A percentile compares a stretch with the other conserved stretches of the same genome.
These are phyloP conservation scores for Hypoxylon sp. DNA, from an alignment of 2,329 filamentous ascomycete genomes.

Conservation along the genomic window DNA sequence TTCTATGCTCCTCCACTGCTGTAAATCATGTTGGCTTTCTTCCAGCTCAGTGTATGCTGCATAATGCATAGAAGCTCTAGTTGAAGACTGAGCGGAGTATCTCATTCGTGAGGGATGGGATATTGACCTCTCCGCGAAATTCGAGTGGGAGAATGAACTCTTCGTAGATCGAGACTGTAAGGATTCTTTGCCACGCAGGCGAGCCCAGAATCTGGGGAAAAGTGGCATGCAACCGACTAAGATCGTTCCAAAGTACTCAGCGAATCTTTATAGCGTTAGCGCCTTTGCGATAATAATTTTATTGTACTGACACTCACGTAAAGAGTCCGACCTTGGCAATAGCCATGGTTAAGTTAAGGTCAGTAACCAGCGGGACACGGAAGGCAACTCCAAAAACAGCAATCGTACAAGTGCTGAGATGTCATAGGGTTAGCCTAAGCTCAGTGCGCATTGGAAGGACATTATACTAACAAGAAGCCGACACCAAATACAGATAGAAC, in stretches of 20 bases:
- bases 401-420: conserved; percentile 20
- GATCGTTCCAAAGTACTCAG: conserved; percentile 29
- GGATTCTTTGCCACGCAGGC: conserved; percentile 3
- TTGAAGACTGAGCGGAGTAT: conserved; percentile 3
- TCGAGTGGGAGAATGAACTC: conserved; percentile 18
- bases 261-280: conserved; percentile 11
- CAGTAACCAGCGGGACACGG: conserved; percentile 20
- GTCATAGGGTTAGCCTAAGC: background rate
- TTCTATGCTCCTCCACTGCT: conserved; percentile 5
- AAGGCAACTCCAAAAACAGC: conserved; percentile 24
- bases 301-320: conserved; percentile 2
- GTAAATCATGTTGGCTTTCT: conserved; percentile 3
- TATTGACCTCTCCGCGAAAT: conserved; percentile 5
- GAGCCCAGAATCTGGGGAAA: conserved; percentile 26
- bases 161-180: conserved; percentile 3
- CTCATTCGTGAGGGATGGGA: conserved; percentile 10
- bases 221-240: conserved; percentile 27
- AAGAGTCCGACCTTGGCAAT: conserved; percentile 26
- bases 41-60: conserved; percentile 14
- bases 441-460: background rate
- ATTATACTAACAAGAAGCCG: conserved; percentile 13
- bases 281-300: background rate
- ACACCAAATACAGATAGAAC: conserved; percentile 27
- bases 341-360: conserved; percentile 24
- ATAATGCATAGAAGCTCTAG: conserved; percentile 3